Evolutionary conservation across 768 basidiomycete genomes (phyloP), one percentile per base, ranked within the genome.

Genomic region (Lanmaoa pseudosensibilis): DNA sequence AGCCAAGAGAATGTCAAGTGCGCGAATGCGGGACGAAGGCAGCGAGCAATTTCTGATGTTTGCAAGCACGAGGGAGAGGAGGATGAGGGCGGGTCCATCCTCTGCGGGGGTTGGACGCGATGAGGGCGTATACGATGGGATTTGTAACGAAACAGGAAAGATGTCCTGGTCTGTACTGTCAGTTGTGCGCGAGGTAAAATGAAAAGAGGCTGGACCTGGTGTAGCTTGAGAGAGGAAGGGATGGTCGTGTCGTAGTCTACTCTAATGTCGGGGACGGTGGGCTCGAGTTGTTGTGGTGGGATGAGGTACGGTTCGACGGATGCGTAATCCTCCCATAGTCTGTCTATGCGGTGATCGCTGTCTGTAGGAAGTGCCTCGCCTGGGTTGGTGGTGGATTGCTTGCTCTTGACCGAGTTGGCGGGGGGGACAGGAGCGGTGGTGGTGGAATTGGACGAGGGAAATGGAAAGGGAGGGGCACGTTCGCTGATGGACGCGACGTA

Each of bases 1-100:
- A 1, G 91, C 90, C 25, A 97, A 79, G 54, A 97, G 88, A 5
- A 96, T 80, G 64, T 98, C 94, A 46, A 98, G 73, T 1, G 88
- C 91, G 36, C 83, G 86, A 23, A 95, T 74, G 72, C 93, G 93
- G 19, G 93, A 94, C 25, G 89, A 88, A 0, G 96, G 92, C 0
- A 93, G 78, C 11, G 79, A 74, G 65, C 92, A 96, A 62, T 94
- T 95, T 36, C 97, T 84, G 23, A 98, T 82, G 63, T 95, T 95
- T 16, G 94, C 86, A 25, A 90, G 90, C 27, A 97, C 79, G 6
- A 98, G 78, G 0, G 94, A 88, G 21, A 98, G 82, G 32, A 98
- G 83, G 50, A 98, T 84, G 21, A 98, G 77, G 1, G 94, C 90
- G 3, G 94, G 90, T 0, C 94, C 94, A 70, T 97, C 91, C 77